Base-by-base conservation (phyloP, 2,329 filamentous ascomycete species). In the Alternaria gaisen region DNA sequence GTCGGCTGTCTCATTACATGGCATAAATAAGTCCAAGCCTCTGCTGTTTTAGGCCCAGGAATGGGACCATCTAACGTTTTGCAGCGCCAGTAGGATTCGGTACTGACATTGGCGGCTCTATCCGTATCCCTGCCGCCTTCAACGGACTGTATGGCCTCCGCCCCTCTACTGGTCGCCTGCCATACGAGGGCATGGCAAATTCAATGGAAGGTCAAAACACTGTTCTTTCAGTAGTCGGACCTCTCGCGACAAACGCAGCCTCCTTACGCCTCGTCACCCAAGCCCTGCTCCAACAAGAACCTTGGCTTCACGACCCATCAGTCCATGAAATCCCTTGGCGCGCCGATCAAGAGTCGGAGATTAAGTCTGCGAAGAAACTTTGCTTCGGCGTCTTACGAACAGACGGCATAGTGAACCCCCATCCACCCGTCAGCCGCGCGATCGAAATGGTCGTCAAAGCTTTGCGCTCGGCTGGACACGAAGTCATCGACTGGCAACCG, bases 291-390 rank as follows among this genome's bases (percentile, higher is more conserved):
- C 80, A 79, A 12, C 83, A 83, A 32, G 69, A 86, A 54, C 90
- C 90, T 0, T 92, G 90, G 90, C 76, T 87, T 1, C 78, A 86
- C 64, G 90, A 92, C 72, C 89, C 90, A 0, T 78, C 88, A 0
- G 87, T 89, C 0, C 77, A 87, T 41, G 87, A 90, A 20, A 80
- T 92, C 1, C 90, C 89, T 0, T 92, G 89, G 85, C 83, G 88
- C 3, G 81, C 85, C 3, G 69, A 76, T 14, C 74, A 80, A 30
- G 71, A 79, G 30, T 58, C 57, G 5, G 58, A 72, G 0, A 65
- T 83, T 3, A 60, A 46, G 10, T 22, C 24, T 5, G 22, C 38
- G 9, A 52, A 52, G 14, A 56, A 73, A 42, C 60, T 81, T 1
- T 64, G 53, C 5, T 77, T 81, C 28, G 79, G 72, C 3, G 54